Conservation (phyloP, 208 protist species). For the Wallacemonas rigidus region DNA sequence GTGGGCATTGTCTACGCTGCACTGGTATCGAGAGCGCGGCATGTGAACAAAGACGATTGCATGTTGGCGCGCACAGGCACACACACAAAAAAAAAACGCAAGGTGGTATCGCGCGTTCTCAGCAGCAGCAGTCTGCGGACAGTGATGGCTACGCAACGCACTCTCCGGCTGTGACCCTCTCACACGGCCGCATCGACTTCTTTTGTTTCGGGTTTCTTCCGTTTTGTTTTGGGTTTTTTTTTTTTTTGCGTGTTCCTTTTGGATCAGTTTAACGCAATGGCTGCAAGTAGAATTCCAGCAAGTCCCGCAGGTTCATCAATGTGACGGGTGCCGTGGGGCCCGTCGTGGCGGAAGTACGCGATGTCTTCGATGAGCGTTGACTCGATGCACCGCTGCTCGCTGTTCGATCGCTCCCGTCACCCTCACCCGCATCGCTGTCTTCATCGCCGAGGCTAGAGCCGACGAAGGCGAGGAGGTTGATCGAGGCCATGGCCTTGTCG, state of each 20-base stretch:
- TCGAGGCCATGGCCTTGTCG: constrained; percentile 49
- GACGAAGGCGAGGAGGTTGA: constrained; percentile 63
- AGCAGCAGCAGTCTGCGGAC: too few relatives aligned
- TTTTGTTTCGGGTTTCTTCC: neutral
- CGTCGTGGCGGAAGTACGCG: neutral
- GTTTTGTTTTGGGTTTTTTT: constrained; percentile 5
- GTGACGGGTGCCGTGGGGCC: constrained; percentile 22
- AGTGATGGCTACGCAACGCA: too few relatives aligned
- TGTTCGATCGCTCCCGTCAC: constrained; percentile 25
- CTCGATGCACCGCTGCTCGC: constrained; percentile 1
- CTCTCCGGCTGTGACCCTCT: too few relatives aligned
- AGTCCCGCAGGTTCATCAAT: constrained; percentile 33
- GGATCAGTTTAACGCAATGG: constrained; percentile 33
- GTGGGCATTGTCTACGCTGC: too few relatives aligned
- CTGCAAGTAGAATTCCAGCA: constrained; percentile 46
- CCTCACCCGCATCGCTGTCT: constrained; percentile 28
- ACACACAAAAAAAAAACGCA: too few relatives aligned
- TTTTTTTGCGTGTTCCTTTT: neutral
- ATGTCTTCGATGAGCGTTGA: neutral
- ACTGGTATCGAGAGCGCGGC: too few relatives aligned
- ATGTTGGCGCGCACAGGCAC: too few relatives aligned
- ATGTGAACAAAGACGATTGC: too few relatives aligned
- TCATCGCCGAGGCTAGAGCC: constrained; percentile 42
- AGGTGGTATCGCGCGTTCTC: too few relatives aligned
- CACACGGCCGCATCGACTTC: too few relatives aligned